Evolutionary conservation across 768 basidiomycete species (phyloP), one percentile per base, ranked within the genome.

Genomic region (Amanita fuliginea): DNA sequence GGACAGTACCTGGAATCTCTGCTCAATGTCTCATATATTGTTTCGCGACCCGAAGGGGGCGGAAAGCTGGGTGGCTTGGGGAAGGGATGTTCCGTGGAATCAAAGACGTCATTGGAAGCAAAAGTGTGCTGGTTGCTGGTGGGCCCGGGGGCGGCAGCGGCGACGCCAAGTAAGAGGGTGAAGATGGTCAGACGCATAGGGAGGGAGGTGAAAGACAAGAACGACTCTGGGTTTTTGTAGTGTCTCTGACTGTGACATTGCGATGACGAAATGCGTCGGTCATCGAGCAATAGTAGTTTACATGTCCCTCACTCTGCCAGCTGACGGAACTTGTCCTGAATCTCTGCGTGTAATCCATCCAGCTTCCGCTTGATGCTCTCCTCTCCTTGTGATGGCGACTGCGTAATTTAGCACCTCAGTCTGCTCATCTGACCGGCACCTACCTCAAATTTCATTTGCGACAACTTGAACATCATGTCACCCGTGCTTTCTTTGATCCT

Each of bases 371-470:
- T 83, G 60, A 96, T 83, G 3, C 73, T 66, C 51, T 91, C 88
- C 66, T 93, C 76, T 34, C 92, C 91, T 70, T 92, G 84, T 6
- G 91, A 89, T 14, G 96, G 96, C 19, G 86, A 87, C 88, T 94
- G 59, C 16, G 58, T 26, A 28, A 28, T 41, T 49, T 47, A 52
- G 42, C 41, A 42, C 26, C 10, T 56, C 43, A 6, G 36, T 42
- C 22, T 32, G 22, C 39, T 13, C 33, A 14, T 47, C 19, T 46
- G 35, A 16, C 40, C 39, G 41, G 43, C 22, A 26, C 79, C 43
- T 58, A 91, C 92, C 82, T 96, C 92, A 62, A 96, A 97, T 65
- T 97, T 98, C 92, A 95, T 94, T 67, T 98, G 94, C 41, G 92
- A 95, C n/a, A 99, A 80, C 66, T 93, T 91, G 74, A 85, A 98